Percentiles rank a stretch among this genome's conserved stretches.
These are phyloP conservation scores for Brassica nigra DNA, from an alignment of 345 rosid genomes.

Conservation along the genomic window DNA sequence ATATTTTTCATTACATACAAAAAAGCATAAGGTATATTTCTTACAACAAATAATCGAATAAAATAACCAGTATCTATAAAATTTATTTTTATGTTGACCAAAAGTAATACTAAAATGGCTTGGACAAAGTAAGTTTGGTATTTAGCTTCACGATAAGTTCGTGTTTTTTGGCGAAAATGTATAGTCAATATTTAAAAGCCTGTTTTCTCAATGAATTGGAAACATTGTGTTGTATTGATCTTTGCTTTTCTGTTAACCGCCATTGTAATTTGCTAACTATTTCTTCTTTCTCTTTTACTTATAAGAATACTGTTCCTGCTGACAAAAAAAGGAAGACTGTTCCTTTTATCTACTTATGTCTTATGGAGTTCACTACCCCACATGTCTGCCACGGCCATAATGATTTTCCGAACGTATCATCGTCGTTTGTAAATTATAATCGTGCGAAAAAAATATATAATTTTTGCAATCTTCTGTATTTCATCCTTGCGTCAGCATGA, in stretches of 20 bases:
- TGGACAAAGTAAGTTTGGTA: too few species aligned
- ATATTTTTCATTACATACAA: too few species aligned
- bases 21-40: too few species aligned
- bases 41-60: too few species aligned
- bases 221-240: too few species aligned
- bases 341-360: constrained; percentile 2
- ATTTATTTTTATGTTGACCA: too few species aligned
- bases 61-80: too few species aligned
- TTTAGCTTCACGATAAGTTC: too few species aligned
- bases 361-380: constrained; percentile 28
- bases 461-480: constrained; percentile 12
- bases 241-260: constrained; percentile 3
- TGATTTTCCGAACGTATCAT: constrained; percentile 26
- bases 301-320: neutral
- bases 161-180: too few species aligned
- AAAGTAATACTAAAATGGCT: too few species aligned
- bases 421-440: constrained; percentile 7
- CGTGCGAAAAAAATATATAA: neutral
- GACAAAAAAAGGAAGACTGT: neutral
- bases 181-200: too few species aligned
- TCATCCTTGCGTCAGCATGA: constrained; percentile 35
- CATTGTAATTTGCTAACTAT: neutral
- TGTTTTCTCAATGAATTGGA: too few species aligned
- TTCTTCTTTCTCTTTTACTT: neutral
- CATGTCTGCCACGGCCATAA: constrained; percentile 33